Evolutionary conservation across 2,329 filamentous ascomycete genomes (phyloP).

Genomic region (Ophiostoma perfectum): DNA sequence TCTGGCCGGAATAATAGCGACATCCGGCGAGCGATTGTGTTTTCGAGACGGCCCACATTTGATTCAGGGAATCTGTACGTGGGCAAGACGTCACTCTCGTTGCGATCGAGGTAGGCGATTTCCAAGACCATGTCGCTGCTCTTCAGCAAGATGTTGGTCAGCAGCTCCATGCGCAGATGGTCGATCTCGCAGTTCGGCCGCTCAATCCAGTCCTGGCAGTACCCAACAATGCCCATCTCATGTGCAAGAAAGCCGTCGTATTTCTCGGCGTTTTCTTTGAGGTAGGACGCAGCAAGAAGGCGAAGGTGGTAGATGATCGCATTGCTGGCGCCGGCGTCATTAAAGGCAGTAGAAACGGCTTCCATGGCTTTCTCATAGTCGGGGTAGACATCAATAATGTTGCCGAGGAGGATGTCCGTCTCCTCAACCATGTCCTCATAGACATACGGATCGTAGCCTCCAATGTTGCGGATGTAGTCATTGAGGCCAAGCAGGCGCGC

Average conservation of each 20-base stretch:
- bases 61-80: constrained; percentile 59
- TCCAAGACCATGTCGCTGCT: constrained; percentile 75
- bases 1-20: constrained; percentile 63
- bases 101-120: constrained; percentile 86
- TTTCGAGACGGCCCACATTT: constrained; percentile 41
- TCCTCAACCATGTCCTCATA: constrained; percentile 81
- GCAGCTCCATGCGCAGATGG: constrained; percentile 72
- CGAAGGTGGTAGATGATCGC: constrained; percentile 80
- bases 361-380: constrained; percentile 52
- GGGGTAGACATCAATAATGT: constrained; percentile 55
- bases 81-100: constrained; percentile 69
- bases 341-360: constrained; percentile 63
- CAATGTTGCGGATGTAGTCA: constrained; percentile 63
- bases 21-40: constrained; percentile 47
- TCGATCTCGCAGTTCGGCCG: constrained; percentile 80
- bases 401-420: constrained; percentile 61
- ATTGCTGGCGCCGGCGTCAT: constrained; percentile 60
- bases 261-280: constrained; percentile 64
- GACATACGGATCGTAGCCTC: constrained; percentile 64
- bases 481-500: constrained; percentile 66
- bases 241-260: constrained; percentile 69
- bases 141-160: constrained; percentile 74
- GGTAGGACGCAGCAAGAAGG: constrained; percentile 76
- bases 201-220: constrained; percentile 67
- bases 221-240: constrained; percentile 55